Evolutionary conservation across 1,284 basidiomycete species (phyloP).

Genomic region (Cutaneotrichosporon cyanovorans): DNA sequence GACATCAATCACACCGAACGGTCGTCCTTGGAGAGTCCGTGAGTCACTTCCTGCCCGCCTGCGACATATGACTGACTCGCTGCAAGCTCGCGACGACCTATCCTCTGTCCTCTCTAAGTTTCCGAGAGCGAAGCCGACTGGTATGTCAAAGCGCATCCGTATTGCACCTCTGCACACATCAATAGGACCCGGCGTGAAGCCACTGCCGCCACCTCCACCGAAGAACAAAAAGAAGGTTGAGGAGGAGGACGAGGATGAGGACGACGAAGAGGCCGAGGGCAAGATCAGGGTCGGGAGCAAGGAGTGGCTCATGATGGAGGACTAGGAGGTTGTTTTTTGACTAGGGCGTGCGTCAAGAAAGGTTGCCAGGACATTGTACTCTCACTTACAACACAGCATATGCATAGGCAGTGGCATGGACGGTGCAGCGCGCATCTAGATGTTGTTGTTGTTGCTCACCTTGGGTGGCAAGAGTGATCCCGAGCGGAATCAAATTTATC

Average conservation of each 20-base stretch:
- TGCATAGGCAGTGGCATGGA: too few species aligned
- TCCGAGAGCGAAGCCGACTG: conserved; percentile 30
- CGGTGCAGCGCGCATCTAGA: too few species aligned
- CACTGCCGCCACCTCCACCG: conserved; percentile 38
- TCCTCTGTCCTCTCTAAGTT: conserved; percentile 36
- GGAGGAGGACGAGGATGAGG: conserved; percentile 29
- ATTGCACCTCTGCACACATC: conserved; percentile 39
- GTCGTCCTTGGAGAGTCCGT: conserved; percentile 4
- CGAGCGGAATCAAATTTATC: too few species aligned
- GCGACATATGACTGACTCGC: too few species aligned
- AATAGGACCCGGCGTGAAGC: conserved; percentile 40
- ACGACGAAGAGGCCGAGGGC: conserved; percentile 28
- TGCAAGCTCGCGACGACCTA: conserved; percentile 39
- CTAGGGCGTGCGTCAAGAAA: background rate
- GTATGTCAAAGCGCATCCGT: conserved; percentile 35
- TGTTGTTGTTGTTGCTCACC: too few species aligned
- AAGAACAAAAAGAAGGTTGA: conserved; percentile 41
- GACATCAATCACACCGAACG: background rate
- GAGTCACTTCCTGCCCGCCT: too few species aligned
- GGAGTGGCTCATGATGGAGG: conserved; percentile 44
- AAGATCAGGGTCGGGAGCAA: conserved; percentile 26
- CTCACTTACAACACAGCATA: too few species aligned
- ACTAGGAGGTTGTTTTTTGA: too few species aligned
- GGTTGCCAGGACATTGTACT: background rate
- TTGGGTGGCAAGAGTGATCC: too few species aligned